phyloP scores from a whole-genome alignment of 1,284 basidiomycete genomes.

The Ustilago nuda region DNA sequence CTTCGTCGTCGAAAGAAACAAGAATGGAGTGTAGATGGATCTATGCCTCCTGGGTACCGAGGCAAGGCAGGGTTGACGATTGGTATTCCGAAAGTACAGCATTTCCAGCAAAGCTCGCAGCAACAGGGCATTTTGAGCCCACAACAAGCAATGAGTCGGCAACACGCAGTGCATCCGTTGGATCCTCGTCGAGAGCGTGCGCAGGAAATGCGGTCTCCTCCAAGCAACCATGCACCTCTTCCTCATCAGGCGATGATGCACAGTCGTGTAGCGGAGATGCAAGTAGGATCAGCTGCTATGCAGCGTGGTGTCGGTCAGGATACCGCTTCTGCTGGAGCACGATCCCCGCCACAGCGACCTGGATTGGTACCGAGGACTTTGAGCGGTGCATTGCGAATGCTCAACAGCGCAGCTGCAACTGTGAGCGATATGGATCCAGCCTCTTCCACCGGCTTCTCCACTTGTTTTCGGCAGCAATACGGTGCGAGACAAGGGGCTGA shows the following conservation, averaged over 20 bases:
- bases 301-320: conserved; percentile 30
- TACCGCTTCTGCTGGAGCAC: conserved; percentile 17
- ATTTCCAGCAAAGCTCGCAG: conserved; percentile 12
- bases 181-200: conserved; percentile 22
- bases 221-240: conserved; percentile 6
- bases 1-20: conserved; percentile 46
- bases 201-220: conserved; percentile 12
- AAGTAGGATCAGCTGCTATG: conserved; percentile 22
- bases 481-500: not conserved
- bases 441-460: conserved; percentile 39
- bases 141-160: conserved; percentile 26
- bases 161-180: conserved; percentile 13
- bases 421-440: conserved; percentile 32
- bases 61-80: conserved; percentile 32
- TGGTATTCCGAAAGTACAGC: conserved; percentile 31
- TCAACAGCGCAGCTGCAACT: conserved; percentile 8
- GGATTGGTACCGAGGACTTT: conserved; percentile 25
- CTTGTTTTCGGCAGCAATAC: conserved; percentile 8
- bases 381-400: conserved; percentile 26
- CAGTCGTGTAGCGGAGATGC: conserved; percentile 25
- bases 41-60: conserved; percentile 35
- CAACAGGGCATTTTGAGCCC: conserved; percentile 20
- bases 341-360: conserved; percentile 30
- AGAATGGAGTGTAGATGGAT: conserved; percentile 41
- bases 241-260: conserved; percentile 9